Evolutionary conservation across 2,329 filamentous ascomycete genomes (phyloP).

Genomic region (Fusarium praegraminearum): DNA sequence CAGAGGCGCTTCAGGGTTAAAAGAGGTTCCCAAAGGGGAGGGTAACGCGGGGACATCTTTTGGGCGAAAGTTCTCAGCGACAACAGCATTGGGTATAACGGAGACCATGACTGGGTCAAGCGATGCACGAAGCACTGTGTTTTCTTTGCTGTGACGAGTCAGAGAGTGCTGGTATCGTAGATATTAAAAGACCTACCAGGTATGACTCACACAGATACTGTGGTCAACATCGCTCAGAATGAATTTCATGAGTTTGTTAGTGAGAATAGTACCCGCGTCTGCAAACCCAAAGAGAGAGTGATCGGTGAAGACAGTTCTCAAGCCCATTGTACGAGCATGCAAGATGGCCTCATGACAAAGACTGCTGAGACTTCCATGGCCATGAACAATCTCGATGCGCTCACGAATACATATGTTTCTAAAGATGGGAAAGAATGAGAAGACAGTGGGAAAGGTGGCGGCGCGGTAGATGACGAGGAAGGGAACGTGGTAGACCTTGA

Average conservation of each 20-base stretch:
- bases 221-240: constrained; percentile 96
- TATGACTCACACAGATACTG: constrained; percentile 98
- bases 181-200: constrained; percentile 72
- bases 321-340: constrained; percentile 94
- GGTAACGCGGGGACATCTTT: constrained; percentile 55
- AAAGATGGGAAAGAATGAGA: constrained; percentile 98
- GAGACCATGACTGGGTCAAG: constrained; percentile 97
- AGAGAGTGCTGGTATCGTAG: constrained; percentile 7
- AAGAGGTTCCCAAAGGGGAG: constrained; percentile 48
- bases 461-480: constrained; percentile 96
- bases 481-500: constrained; percentile 98
- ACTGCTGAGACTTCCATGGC: constrained; percentile 93
- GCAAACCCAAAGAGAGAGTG: constrained; percentile 98
- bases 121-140: constrained; percentile 93
- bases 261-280: constrained; percentile 93
- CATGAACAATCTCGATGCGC: constrained; percentile 96
- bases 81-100: constrained; percentile 96
- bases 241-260: constrained; percentile 97
- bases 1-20: constrained; percentile 53
- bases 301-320: constrained; percentile 96
- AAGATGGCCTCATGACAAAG: constrained; percentile 95
- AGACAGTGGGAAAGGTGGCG: constrained; percentile 94
- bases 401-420: constrained; percentile 96
- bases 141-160: constrained; percentile 80
- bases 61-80: constrained; percentile 94